Conservation (phyloP, 2,329 filamentous ascomycete species). For the Cladobotryum mycophilum region DNA sequence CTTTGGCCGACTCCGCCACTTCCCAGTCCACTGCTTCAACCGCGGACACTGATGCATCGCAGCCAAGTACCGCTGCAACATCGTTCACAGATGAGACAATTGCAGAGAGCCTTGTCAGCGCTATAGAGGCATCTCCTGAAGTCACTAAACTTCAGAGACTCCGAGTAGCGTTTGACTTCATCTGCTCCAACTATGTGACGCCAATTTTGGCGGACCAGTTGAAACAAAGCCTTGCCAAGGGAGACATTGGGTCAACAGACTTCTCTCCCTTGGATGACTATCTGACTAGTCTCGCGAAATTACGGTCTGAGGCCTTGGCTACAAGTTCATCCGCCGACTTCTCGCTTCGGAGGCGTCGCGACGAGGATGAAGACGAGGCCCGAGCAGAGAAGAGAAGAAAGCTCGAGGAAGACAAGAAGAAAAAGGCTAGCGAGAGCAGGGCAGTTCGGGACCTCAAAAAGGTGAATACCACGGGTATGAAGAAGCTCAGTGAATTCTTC, state of each 20-base stretch:
- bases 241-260: slow-evolving; percentile 39
- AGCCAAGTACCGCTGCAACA: slow-evolving; percentile 40
- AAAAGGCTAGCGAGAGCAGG: slow-evolving; percentile 66
- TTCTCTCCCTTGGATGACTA: slow-evolving; percentile 69
- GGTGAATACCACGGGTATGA: slow-evolving; percentile 88
- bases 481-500: slow-evolving; percentile 95
- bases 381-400: slow-evolving; percentile 75
- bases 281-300: slow-evolving; percentile 55
- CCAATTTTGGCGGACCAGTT: slow-evolving; percentile 37
- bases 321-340: slow-evolving; percentile 64
- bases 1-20: slow-evolving; percentile 25
- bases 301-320: slow-evolving; percentile 66
- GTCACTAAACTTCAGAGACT: slow-evolving; percentile 57
- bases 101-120: slow-evolving; percentile 30
- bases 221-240: slow-evolving; percentile 32
- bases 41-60: slow-evolving; percentile 32
- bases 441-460: slow-evolving; percentile 80
- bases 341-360: slow-evolving; percentile 58
- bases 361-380: slow-evolving; percentile 61
- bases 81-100: slow-evolving; percentile 32
- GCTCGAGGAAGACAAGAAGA: slow-evolving; percentile 83
- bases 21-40: slow-evolving; percentile 38
- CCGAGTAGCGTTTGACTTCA: slow-evolving; percentile 57
- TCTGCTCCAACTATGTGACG: slow-evolving; percentile 56
- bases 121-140: slow-evolving; percentile 41